These are phyloP conservation scores for Millerozyma miso DNA, from an alignment of 805 yeast genomes.

Conservation along the genomic window DNA sequence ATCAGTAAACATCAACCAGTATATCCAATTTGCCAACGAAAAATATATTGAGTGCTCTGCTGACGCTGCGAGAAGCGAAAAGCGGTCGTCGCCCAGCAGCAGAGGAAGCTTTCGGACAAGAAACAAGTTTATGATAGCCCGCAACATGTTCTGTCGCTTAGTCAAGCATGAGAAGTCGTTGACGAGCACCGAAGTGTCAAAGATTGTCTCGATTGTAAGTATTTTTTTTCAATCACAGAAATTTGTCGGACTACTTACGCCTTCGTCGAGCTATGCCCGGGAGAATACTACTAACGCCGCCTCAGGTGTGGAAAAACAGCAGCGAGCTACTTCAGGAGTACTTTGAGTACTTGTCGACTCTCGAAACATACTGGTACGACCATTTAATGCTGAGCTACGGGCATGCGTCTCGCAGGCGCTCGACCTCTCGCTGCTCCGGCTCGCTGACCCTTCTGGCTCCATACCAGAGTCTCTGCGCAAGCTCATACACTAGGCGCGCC, in stretches of 20 bases:
- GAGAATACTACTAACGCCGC: neutral
- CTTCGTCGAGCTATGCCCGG: no score
- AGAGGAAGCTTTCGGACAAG: constrained; percentile 10
- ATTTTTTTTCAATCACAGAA: neutral
- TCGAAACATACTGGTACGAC: constrained; percentile 8
- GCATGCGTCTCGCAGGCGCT: constrained; percentile 2
- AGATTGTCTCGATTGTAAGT: constrained; percentile 10
- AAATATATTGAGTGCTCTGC: constrained; percentile 5
- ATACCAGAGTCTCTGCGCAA: constrained; percentile 1
- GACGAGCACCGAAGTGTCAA: constrained; percentile 8
- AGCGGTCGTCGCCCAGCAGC: neutral
- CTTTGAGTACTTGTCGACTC: constrained; percentile 12
- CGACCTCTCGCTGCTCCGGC: neutral
- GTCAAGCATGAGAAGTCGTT: constrained; percentile 6
- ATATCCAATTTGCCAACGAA: constrained; percentile 2
- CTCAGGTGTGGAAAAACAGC: constrained; percentile 16
- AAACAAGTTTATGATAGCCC: constrained; percentile 18
- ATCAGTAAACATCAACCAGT: constrained; percentile 4
- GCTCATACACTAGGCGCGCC: neutral
- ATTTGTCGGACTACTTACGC: no score
- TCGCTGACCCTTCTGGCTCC: neutral
- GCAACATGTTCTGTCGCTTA: constrained; percentile 13
- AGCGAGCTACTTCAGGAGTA: constrained; percentile 9
- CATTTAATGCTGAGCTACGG: constrained; percentile 4
- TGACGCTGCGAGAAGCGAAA: neutral